Conservation (phyloP, 345 rosid genomes). For the Microthlaspi erraticum region DNA sequence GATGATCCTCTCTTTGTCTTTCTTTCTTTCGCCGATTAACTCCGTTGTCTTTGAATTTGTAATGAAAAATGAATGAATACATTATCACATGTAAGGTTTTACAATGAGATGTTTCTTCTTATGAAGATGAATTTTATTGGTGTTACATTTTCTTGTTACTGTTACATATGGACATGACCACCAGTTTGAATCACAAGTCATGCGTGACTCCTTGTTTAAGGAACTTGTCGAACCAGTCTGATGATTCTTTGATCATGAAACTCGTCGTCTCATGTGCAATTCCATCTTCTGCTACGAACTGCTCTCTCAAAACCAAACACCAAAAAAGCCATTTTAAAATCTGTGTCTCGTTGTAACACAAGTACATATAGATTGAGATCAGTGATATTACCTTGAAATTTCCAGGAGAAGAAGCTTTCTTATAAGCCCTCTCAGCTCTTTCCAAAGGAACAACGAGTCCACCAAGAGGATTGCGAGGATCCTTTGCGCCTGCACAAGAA, state of each 20-base stretch:
- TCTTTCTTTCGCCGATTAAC: neutral
- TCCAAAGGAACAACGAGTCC: constrained; percentile 61
- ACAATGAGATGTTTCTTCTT: constrained; percentile 17
- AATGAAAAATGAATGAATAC: constrained; percentile 17
- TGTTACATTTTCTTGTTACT: constrained; percentile 2
- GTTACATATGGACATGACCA: neutral
- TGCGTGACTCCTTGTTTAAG: constrained; percentile 43
- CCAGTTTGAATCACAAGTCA: neutral
- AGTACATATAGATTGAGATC: neutral
- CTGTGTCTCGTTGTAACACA: neutral
- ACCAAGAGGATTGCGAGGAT: constrained; percentile 79
- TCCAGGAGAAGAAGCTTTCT: constrained; percentile 43
- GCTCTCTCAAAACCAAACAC: constrained; percentile 24
- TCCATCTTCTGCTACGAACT: constrained; percentile 71
- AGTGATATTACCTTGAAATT: constrained; percentile 59
- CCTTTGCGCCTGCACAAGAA: constrained; percentile 60
- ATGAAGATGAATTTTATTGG: neutral
- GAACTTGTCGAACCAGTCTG: constrained; percentile 75
- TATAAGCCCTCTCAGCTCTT: constrained; percentile 56
- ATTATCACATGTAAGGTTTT: constrained; percentile 26
- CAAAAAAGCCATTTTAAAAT: neutral
- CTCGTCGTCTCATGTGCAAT: constrained; percentile 71
- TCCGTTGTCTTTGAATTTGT: neutral
- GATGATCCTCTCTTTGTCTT: constrained; percentile 34
- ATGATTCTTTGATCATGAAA: constrained; percentile 75